phyloP scores from a whole-genome alignment of 1,139 yeast species.

The Saccharomycopsis phalli region DNA sequence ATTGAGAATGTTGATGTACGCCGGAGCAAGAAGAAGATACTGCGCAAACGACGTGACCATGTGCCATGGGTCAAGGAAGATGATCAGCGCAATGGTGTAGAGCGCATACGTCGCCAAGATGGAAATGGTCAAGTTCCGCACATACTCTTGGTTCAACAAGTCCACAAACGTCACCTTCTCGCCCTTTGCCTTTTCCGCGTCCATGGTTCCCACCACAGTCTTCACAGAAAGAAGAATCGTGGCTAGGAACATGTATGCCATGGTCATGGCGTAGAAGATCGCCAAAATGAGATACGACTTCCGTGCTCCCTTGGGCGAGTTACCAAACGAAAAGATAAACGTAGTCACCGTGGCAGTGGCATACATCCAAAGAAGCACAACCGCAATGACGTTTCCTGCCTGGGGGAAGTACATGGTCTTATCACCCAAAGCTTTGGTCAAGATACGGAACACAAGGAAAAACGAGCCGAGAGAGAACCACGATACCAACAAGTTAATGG shows the following conservation, averaged over 20 bases:
- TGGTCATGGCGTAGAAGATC: conserved; percentile 78
- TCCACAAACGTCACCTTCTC: conserved; percentile 9
- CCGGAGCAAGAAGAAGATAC: conserved; percentile 63
- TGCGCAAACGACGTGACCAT: conserved; percentile 68
- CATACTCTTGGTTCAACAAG: conserved; percentile 29
- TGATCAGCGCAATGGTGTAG: conserved; percentile 55
- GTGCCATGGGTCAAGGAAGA: conserved; percentile 73
- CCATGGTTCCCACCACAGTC: conserved; percentile 42
- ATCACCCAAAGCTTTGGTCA: conserved; percentile 48
- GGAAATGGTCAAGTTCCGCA: conserved; percentile 66
- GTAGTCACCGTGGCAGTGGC: conserved; percentile 83
- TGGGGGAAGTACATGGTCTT: conserved; percentile 43
- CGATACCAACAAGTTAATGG: conserved; percentile 55
- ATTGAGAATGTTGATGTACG: conserved; percentile 68
- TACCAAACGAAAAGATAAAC: conserved; percentile 87
- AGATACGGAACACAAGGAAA: conserved; percentile 61
- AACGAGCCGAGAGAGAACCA: conserved; percentile 78
- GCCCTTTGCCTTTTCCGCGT: conserved; percentile 30
- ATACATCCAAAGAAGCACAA: conserved; percentile 81
- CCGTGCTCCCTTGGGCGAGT: conserved; percentile 89
- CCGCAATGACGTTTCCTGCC: conserved; percentile 67
- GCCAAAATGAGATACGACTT: conserved; percentile 76
- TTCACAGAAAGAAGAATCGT: conserved; percentile 76
- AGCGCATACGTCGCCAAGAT: conserved; percentile 61
- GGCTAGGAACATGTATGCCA: conserved; percentile 89